Evolutionary conservation across 2,329 filamentous ascomycete genomes (phyloP), one percentile per base, ranked within the genome.

Genomic region (Myriosclerotinia curreyana): DNA sequence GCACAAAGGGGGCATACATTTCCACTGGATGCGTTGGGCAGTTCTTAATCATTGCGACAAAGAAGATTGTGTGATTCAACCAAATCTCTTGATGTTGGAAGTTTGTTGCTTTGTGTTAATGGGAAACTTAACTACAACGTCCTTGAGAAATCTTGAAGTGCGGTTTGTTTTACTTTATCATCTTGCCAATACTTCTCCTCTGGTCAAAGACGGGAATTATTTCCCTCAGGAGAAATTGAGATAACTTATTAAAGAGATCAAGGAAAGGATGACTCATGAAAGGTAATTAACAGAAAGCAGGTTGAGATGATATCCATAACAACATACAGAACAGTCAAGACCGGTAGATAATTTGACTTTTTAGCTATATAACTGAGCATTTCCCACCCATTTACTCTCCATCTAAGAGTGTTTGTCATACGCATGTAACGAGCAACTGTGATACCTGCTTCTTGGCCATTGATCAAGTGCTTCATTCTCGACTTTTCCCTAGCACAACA

Each of bases 331-430:
- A 55, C 15, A 3, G 31, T 28, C 20, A 14, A 36, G 15, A 36
- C 9, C 20, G 31, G 31, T 36, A 59, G 42, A 49, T 48, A 25
- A 25, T 48, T 59, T 38, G 14, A 36, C 42, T 25, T 46, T 48
- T 38, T 22, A 38, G 31, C 31, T 59, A 59, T 59, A 38, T 48
- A 38, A 12, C 6, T 48, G 54, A 59, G 55, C 31, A 36, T 42
- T 25, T 15, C 7, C 7, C 31, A 49, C 42, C 25, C 55, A 5
- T 12, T 11, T 36, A 12, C 9, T 20, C 42, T 59, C 31, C 14
- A 59, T 48, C 28, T 25, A 38, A 59, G 55, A 59, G 55, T 59
- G 5, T 48, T 46, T 34, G 12, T 12, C 48, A 42, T 42, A 14
- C 36, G n/a, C 1, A 59, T 25, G 9, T 59, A 34, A 59, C 5